Percentiles rank a stretch among this genome's conserved stretches.
Conservation (phyloP, 2,329 filamentous ascomycete genomes). For the Fusarium robinianum region DNA sequence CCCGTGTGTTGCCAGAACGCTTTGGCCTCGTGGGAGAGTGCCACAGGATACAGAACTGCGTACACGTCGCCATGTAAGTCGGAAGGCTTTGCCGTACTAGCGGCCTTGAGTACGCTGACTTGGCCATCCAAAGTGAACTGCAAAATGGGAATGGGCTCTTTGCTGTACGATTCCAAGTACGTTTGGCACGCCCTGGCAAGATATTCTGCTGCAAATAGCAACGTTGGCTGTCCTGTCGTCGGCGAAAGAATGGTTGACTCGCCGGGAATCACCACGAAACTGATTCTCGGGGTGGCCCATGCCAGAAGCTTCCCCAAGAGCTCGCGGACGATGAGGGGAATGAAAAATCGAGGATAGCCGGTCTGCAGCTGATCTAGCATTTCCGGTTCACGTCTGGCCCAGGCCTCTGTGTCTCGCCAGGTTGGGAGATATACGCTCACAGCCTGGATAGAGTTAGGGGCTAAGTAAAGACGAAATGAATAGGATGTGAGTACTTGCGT, state of each 20-base stretch:
- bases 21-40: conserved; percentile 29
- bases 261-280: neutral
- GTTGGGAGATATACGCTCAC: conserved; percentile 40
- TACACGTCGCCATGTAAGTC: conserved; percentile 17
- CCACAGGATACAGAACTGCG: conserved; percentile 17
- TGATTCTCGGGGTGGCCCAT: conserved; percentile 9
- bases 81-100: neutral
- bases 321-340: conserved; percentile 30
- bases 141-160: conserved; percentile 3
- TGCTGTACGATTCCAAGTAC: conserved; percentile 20
- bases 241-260: conserved; percentile 1
- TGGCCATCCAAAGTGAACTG: conserved; percentile 18
- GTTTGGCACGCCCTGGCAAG: conserved; percentile 21
- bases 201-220: conserved; percentile 22
- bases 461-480: neutral
- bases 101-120: neutral
- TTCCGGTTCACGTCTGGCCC: conserved; percentile 29
- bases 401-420: conserved; percentile 35
- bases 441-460: conserved; percentile 24
- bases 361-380: conserved; percentile 30
- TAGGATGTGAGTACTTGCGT: conserved; percentile 22
- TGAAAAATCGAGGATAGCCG: conserved; percentile 38
- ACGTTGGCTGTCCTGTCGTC: neutral
- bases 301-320: conserved; percentile 27
- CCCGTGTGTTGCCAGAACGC: conserved; percentile 40